phyloP scores from a whole-genome alignment of 495 filamentous ascomycete genomes.

The Neurospora terricola region DNA sequence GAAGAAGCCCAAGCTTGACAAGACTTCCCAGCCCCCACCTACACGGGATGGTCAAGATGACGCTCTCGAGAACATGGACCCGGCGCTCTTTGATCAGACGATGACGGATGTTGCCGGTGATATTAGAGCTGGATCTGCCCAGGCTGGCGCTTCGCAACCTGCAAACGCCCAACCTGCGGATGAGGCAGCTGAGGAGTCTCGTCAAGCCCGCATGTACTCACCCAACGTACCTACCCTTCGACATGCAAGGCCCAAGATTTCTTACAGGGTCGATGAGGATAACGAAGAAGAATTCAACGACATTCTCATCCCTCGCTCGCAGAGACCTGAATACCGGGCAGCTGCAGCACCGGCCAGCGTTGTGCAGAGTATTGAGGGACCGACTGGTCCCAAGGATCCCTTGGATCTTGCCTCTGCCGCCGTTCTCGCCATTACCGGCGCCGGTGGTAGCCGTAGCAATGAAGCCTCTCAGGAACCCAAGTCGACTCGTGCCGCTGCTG shows the following conservation, averaged over 20 bases:
- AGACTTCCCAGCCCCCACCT: neutral
- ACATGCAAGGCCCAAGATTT: constrained; percentile 34
- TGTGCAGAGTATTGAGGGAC: neutral
- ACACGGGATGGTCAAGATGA: constrained; percentile 14
- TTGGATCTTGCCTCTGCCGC: constrained; percentile 31
- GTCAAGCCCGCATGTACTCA: constrained; percentile 13
- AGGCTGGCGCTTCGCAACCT: constrained; percentile 1
- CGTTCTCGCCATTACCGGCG: constrained; percentile 10
- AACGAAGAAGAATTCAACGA: constrained; percentile 30
- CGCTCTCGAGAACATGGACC: constrained; percentile 30
- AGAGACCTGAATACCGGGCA: constrained; percentile 7
- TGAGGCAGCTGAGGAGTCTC: constrained; percentile 3
- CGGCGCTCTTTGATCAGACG: constrained; percentile 22
- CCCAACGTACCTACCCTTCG: constrained; percentile 29
- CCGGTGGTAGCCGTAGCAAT: neutral
- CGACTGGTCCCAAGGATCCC: constrained; percentile 15
- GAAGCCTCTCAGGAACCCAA: neutral
- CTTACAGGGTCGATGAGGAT: constrained; percentile 30
- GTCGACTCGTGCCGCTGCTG: neutral
- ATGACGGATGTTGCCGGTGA: constrained; percentile 10
- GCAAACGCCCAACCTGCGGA: neutral
- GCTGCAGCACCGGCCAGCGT: constrained; percentile 9
- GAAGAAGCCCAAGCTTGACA: constrained; percentile 24
- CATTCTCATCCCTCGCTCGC: constrained; percentile 16
- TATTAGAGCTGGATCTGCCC: neutral